A percentile compares a stretch with the other conserved stretches of the same genome.
phyloP scores from a whole-genome alignment of 768 basidiomycete genomes.

The Agaricus sinodeliciosus region DNA sequence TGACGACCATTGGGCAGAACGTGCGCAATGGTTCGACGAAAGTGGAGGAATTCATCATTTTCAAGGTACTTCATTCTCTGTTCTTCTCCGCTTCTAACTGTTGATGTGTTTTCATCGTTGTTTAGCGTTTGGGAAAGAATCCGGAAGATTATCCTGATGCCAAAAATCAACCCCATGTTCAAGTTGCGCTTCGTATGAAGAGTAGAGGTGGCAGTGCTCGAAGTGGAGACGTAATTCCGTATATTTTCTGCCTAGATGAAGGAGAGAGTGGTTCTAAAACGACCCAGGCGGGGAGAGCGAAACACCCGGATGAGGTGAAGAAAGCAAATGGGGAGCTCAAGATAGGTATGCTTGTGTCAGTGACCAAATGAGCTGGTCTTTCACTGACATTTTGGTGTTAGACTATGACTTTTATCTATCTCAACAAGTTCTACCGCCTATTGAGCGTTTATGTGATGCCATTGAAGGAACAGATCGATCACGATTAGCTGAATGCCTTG shows the following conservation, averaged over 20 bases:
- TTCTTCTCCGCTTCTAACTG: neutral
- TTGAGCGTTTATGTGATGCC: conserved; percentile 91
- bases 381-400: conserved; percentile 21
- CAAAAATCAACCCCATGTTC: conserved; percentile 93
- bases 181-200: conserved; percentile 90
- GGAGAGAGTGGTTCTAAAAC: conserved; percentile 66
- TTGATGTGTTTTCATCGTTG: neutral
- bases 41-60: conserved; percentile 91
- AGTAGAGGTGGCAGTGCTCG: conserved; percentile 73
- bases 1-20: conserved; percentile 67
- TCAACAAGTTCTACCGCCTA: conserved; percentile 88
- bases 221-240: conserved; percentile 90
- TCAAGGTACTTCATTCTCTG: conserved; percentile 58
- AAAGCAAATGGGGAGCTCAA: conserved; percentile 56
- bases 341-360: conserved; percentile 50
- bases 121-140: conserved; percentile 88
- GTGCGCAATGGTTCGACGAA: conserved; percentile 73
- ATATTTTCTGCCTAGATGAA: conserved; percentile 83
- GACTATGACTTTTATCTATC: conserved; percentile 92
- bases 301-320: conserved; percentile 89
- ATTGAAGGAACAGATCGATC: conserved; percentile 94
- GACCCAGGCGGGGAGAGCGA: conserved; percentile 84
- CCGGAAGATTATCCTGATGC: conserved; percentile 96
- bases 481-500: conserved; percentile 91
- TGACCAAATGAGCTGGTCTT: too few species aligned